phyloP scores from a whole-genome alignment of 1,139 yeast genomes.

The Debaryomycetaceae sp. region DNA sequence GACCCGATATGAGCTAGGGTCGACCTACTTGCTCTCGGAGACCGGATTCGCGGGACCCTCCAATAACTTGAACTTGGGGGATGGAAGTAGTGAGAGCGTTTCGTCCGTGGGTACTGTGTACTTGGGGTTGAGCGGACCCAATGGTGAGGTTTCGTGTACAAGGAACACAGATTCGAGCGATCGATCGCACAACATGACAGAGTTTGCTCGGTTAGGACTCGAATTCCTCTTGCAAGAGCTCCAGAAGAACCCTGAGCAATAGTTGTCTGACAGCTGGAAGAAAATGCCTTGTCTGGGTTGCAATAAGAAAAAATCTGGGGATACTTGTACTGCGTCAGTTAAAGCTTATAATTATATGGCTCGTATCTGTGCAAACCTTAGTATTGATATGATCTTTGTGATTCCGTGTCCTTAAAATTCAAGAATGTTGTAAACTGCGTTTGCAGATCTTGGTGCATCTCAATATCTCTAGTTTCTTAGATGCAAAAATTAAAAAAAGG shows the following conservation, averaged over 20 bases:
- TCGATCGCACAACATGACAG: constrained; percentile 67
- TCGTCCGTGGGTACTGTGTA: constrained; percentile 61
- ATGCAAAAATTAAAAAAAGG: too few species aligned
- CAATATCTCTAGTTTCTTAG: too few species aligned
- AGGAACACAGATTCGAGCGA: constrained; percentile 45
- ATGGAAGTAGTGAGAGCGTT: constrained; percentile 12
- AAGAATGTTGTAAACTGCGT: too few species aligned
- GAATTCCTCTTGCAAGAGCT: constrained; percentile 51
- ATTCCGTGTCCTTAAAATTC: too few species aligned
- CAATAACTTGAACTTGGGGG: constrained; percentile 34
- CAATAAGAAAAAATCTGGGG: too few species aligned
- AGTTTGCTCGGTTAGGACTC: constrained; percentile 67
- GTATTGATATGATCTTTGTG: too few species aligned
- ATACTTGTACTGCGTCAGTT: too few species aligned
- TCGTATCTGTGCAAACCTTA: too few species aligned
- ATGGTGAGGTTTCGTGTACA: constrained; percentile 50
- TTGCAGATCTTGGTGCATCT: too few species aligned
- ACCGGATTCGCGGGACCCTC: constrained; percentile 88
- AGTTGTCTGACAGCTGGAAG: too few species aligned
- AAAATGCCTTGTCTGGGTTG: too few species aligned
- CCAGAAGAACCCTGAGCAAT: constrained; percentile 2
- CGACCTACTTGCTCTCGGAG: constrained; percentile 77
- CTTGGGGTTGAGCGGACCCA: constrained; percentile 69
- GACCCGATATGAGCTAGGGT: constrained; percentile 74
- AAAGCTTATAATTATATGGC: too few species aligned